A percentile compares a stretch with the other conserved stretches of the same genome.
Evolutionary conservation across 116 monocot species (phyloP).

Genomic region (Posidonia oceanica): DNA sequence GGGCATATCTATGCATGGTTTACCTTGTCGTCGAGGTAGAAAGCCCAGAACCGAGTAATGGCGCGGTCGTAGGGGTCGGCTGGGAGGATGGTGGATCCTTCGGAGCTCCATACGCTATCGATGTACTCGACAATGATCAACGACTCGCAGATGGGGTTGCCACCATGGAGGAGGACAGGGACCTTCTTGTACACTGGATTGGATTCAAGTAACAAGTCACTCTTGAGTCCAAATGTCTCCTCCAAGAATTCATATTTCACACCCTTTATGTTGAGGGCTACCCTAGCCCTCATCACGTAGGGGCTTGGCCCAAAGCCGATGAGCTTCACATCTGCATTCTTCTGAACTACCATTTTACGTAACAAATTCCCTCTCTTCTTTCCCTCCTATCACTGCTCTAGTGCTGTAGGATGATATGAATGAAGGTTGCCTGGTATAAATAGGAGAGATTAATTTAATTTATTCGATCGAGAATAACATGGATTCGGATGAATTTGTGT

Average conservation of each 20-base stretch:
- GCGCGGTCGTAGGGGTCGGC: constrained; percentile 8
- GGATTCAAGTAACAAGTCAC: constrained; percentile 8
- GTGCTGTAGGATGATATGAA: too few relatives aligned
- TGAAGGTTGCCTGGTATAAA: too few relatives aligned
- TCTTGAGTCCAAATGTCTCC: constrained; percentile 3
- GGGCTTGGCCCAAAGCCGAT: constrained; percentile 10
- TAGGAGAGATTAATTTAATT: too few relatives aligned
- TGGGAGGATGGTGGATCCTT: background rate
- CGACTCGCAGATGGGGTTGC: constrained; percentile 6
- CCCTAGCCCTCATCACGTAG: constrained; percentile 12
- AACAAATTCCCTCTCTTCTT: too few relatives aligned
- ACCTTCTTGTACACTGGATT: constrained; percentile 19
- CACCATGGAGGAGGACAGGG: constrained; percentile 15
- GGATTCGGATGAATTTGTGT: too few relatives aligned
- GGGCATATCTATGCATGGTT: too few relatives aligned
- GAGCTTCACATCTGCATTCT: too few relatives aligned
- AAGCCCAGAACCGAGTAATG: constrained; percentile 13
- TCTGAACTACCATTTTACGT: too few relatives aligned
- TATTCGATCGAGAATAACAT: too few relatives aligned
- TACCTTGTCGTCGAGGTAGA: constrained; percentile 17
- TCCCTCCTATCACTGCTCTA: too few relatives aligned
- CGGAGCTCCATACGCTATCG: constrained; percentile 3
- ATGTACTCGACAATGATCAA: constrained; percentile 16
- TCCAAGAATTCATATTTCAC: constrained; percentile 14
- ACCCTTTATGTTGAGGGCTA: constrained; percentile 14